Base-by-base conservation (phyloP, 495 filamentous ascomycete species). In the Elaphomyces granulatus region DNA sequence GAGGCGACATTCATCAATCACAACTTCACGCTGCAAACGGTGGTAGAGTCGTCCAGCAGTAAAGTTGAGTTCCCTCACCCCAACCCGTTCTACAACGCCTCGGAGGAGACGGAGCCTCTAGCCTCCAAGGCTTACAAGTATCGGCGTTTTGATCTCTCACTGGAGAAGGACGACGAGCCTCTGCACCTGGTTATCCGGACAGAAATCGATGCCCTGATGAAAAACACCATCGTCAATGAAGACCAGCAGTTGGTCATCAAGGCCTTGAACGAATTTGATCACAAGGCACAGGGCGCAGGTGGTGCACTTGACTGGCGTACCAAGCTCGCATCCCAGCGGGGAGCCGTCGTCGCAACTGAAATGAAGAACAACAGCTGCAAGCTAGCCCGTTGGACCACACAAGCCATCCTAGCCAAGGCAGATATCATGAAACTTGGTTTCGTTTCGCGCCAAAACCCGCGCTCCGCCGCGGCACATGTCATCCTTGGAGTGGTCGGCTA, bases 291-390 rank as follows among this genome's bases (percentile, higher is more conserved):
- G 52, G 90, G 90, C 40, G 81, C 81, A 46, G 88, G 90, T 45
- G 83, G 85, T 41, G 92, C 90, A 32, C 68, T 96, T 19, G 87
- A 98, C 71, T 98, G 90, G 90, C 75, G 88, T 53, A 75, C 75
- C 42, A 98, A 96, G 73, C 75, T 98, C 36, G 79, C 77, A 40
- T 82, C 80, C 44, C 86, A 94, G 67, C 77, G 90, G 43, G 90
- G 90, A 70, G 90, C 90, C 19, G 87, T 96, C 20, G 81, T 98
- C 12, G 90, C 90, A 15, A 98, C 90, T n/a, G 90, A 68, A 54
- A 98, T 98, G 90, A 98, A 98, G 79, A 98, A 98, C 74, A 98
- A 98, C 72, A 83, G 77, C 53, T 88, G 81, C 75, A 98, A 98
- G 70, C 76, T 98, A 40, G 92, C 90, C 23, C 69, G 90, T 50